Evolutionary conservation across 768 basidiomycete genomes (phyloP).

Genomic region (Candolleomyces eurysporus): DNA sequence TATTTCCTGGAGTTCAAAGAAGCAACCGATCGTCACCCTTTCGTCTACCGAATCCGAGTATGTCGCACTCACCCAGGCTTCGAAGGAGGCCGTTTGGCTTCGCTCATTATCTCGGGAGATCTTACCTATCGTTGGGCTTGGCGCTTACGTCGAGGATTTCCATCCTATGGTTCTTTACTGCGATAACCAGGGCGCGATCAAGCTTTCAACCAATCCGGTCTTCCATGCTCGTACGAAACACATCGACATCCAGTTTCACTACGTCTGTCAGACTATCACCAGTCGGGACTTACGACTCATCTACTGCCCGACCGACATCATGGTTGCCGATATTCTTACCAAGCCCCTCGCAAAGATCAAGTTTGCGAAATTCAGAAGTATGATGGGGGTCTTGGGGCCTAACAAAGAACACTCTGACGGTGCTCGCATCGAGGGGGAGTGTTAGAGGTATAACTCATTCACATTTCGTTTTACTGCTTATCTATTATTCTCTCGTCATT

Average conservation of each 20-base stretch:
- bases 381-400: background rate
- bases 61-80: slow-evolving; percentile 26
- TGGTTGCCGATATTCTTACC: slow-evolving; percentile 20
- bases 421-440: background rate
- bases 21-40: no score
- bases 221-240: slow-evolving; percentile 33
- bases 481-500: background rate
- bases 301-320: slow-evolving; percentile 24
- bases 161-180: background rate
- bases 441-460: no score
- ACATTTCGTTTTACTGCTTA: no score
- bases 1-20: no score
- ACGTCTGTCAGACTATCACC: slow-evolving; percentile 19
- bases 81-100: slow-evolving; percentile 19
- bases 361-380: slow-evolving; percentile 7
- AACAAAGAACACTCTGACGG: background rate
- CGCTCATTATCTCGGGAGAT: slow-evolving; percentile 7
- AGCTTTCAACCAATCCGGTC: slow-evolving; percentile 20
- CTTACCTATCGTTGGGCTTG: background rate
- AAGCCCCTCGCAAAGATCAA: slow-evolving; percentile 12
- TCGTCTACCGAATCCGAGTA: slow-evolving; percentile 37
- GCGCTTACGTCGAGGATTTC: background rate
- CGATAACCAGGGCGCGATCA: slow-evolving; percentile 23
- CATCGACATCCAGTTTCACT: slow-evolving; percentile 35
- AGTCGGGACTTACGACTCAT: slow-evolving; percentile 11